Conservation (phyloP, 345 rosid species). For the Cardamine resedifolia region DNA sequence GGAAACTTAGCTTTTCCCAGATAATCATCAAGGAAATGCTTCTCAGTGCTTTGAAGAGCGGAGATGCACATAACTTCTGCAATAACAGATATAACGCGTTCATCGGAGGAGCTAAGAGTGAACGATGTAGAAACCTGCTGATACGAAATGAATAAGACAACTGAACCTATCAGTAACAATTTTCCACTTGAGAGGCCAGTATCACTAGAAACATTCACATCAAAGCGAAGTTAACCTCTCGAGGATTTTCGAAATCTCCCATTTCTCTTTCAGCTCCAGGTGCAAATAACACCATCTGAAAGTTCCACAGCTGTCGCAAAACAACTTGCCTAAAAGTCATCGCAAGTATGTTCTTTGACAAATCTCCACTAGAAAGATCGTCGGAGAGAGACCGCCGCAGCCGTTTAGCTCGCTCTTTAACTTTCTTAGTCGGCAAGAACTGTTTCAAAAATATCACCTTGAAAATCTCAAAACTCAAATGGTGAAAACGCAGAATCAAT, state of each 20-base stretch:
- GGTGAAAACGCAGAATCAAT: conserved; percentile 9
- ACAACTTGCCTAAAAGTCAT: conserved; percentile 93
- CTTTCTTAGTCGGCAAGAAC: conserved; percentile 86
- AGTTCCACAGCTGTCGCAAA: conserved; percentile 69
- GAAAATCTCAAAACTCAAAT: conserved; percentile 2
- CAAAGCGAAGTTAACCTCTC: conserved; percentile 62
- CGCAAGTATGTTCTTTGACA: conserved; percentile 69
- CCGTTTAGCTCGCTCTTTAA: conserved; percentile 64
- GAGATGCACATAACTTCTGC: conserved; percentile 68
- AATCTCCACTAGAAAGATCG: conserved; percentile 46
- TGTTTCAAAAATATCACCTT: conserved; percentile 30
- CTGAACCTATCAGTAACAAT: conserved; percentile 59
- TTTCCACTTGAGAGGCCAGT: conserved; percentile 47
- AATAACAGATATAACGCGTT: conserved; percentile 59
- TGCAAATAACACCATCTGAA: conserved; percentile 60
- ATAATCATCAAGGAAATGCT: conserved; percentile 45
- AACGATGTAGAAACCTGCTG: conserved; percentile 73
- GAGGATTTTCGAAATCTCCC: conserved; percentile 60
- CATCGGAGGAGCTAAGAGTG: conserved; percentile 60
- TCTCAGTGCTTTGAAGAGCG: conserved; percentile 67
- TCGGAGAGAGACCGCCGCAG: conserved; percentile 45
- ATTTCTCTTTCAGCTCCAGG: conserved; percentile 77
- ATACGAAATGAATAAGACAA: conserved; percentile 61
- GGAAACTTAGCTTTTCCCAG: conserved; percentile 38
- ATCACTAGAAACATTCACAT: conserved; percentile 40